Base-by-base conservation (phyloP, 2,329 filamentous ascomycete species). In the Fusarium humuli region DNA sequence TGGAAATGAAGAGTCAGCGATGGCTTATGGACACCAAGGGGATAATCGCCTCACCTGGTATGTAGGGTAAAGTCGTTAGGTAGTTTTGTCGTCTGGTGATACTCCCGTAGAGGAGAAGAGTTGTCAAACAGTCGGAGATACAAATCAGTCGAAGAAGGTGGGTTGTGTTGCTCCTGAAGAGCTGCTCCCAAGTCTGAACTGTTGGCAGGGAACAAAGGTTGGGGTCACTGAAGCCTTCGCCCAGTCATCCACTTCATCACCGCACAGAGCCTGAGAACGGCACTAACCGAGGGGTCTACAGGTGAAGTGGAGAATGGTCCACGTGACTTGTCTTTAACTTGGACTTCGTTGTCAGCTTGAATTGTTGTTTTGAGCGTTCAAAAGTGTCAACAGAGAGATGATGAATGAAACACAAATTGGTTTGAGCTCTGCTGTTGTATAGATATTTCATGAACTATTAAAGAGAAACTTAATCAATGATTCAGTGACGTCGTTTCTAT, bases 221-320 rank as follows among this genome's bases (percentile, higher is more conserved):
- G 37, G 68, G 68, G 68, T 71, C 41, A 71, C 55, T 42, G 67
- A 69, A 64, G 64, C 27, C 25, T 71, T 68, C 52, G 50, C 64
- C 54, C 63, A 70, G 67, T 70, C 67, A 71, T 71, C 64, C 64
- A 71, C 67, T 60, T 47, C 44, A 65, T 62, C 29, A 55, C 67
- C 61, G 60, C 67, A 69, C 61, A 73, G 73, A 76, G 67, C 73
- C 64, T 69, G 66, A 65, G 70, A 57, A 63, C 63, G 69, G 63
- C 71, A 71, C 75, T 76, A 76, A 70, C 72, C 69, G 75, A 77
- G 74, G 75, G 75, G 75, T 73, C 73, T 61, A 73, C 69, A 73
- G 71, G 66, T 73, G 72, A 62, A 32, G 70, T 72, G 71, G 73
- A 61, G 50, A 41, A 29, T 3, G 3, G 16, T 13, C 63, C 74